These are phyloP conservation scores for Eucalyptus fibrosa DNA, from an alignment of 345 rosid genomes.

Conservation along the genomic window DNA sequence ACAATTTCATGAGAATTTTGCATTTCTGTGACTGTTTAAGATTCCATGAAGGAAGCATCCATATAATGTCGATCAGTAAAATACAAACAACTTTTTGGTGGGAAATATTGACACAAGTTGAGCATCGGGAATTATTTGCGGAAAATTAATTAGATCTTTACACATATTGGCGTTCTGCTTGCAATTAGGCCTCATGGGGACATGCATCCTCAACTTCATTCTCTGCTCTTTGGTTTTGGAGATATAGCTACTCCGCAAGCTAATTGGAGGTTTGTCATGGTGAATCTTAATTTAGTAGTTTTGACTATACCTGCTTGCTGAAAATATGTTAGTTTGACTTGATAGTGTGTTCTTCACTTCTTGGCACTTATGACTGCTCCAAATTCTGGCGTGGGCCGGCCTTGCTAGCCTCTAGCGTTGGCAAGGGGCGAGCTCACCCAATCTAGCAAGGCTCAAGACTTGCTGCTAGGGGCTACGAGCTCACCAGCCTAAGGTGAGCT, in stretches of 20 bases:
- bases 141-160: background rate
- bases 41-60: conserved; percentile 2
- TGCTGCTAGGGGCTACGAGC: rapidly evolving
- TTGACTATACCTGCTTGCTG: background rate
- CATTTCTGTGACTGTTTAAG: conserved; percentile 10
- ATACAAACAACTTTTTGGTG: background rate
- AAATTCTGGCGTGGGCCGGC: conserved; percentile 16
- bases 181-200: background rate
- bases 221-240: background rate
- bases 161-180: background rate
- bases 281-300: background rate
- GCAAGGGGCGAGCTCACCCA: too few species aligned
- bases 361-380: background rate
- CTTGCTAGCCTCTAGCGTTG: too few species aligned
- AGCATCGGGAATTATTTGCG: background rate
- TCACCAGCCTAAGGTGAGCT: too few species aligned
- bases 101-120: background rate
- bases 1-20: conserved; percentile 13
- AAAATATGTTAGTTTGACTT: background rate
- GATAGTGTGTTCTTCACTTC: background rate
- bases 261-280: background rate
- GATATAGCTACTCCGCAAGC: background rate
- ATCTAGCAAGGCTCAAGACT: too few species aligned
- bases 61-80: background rate
- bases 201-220: background rate